Evolutionary conservation across 306 rosid species (phyloP).

Genomic region (Begonia fuchsioides): DNA sequence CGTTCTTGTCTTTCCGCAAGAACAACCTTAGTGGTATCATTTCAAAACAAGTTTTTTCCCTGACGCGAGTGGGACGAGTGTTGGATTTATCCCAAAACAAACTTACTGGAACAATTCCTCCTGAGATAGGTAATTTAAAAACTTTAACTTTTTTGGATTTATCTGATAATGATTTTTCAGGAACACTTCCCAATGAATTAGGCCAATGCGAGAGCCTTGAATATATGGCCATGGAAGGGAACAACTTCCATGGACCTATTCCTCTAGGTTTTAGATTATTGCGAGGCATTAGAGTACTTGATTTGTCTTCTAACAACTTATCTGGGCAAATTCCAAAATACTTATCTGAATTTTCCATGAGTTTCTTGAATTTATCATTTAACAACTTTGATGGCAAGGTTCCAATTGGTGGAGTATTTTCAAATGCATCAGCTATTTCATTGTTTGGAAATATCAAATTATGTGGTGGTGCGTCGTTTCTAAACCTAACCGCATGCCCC

Average conservation of each 20-base stretch:
- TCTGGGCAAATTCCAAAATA: slow-evolving; percentile 10
- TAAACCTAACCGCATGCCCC: background rate
- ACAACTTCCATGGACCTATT: background rate
- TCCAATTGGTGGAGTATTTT: slow-evolving; percentile 16
- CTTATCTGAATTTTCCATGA: slow-evolving; percentile 1
- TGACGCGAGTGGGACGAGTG: background rate
- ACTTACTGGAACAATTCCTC: background rate
- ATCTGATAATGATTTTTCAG: background rate
- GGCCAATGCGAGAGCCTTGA: background rate
- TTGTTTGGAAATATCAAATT: slow-evolving; percentile 15
- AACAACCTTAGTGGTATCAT: slow-evolving; percentile 12
- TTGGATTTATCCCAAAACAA: background rate
- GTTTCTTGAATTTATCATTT: slow-evolving; percentile 11
- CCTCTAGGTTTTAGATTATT: background rate
- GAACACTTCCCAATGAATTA: background rate
- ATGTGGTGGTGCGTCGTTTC: slow-evolving; percentile 17
- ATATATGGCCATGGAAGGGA: background rate
- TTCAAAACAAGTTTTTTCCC: background rate
- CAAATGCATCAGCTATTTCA: slow-evolving; percentile 6
- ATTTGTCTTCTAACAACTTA: background rate
- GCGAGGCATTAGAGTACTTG: background rate
- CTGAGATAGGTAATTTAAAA: background rate
- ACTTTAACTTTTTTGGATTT: background rate
- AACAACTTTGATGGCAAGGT: slow-evolving; percentile 15
- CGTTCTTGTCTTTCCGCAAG: slow-evolving; percentile 3